These are phyloP conservation scores for Candida verbasci DNA, from an alignment of 805 yeast species.

Conservation along the genomic window DNA sequence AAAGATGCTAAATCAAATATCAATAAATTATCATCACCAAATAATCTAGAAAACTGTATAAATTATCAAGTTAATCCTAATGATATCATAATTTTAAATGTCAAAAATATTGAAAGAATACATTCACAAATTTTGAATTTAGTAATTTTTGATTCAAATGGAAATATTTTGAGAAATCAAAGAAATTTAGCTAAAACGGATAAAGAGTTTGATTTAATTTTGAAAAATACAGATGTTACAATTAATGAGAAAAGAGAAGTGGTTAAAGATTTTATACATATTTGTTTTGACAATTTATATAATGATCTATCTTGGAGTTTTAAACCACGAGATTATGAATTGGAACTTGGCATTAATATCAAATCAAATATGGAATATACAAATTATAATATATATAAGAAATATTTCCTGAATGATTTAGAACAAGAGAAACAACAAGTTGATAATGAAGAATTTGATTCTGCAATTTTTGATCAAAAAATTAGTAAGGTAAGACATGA, in stretches of 20 bases:
- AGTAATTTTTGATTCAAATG: slow-evolving; percentile 33
- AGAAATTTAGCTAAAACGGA: slow-evolving; percentile 19
- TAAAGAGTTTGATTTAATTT: slow-evolving; percentile 28
- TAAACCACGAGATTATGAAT: slow-evolving; percentile 26
- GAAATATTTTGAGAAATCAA: slow-evolving; percentile 29
- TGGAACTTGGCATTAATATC: slow-evolving; percentile 31
- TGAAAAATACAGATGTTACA: slow-evolving; percentile 25
- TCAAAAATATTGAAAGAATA: slow-evolving; percentile 26
- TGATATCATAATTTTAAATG: slow-evolving; percentile 32
- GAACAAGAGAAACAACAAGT: not conserved
- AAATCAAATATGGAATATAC: slow-evolving; percentile 29
- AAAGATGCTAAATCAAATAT: slow-evolving; percentile 24
- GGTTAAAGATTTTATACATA: slow-evolving; percentile 21
- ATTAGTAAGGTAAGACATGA: slow-evolving; percentile 25
- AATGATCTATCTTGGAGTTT: slow-evolving; percentile 41
- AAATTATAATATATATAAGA: slow-evolving; percentile 25
- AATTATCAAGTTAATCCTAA: slow-evolving; percentile 32
- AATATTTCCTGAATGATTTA: slow-evolving; percentile 22
- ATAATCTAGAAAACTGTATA: slow-evolving; percentile 31
- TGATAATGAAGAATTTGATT: slow-evolving; percentile 8
- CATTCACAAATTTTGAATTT: slow-evolving; percentile 33
- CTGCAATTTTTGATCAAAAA: slow-evolving; percentile 26
- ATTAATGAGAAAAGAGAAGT: slow-evolving; percentile 15
- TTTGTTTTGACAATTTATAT: slow-evolving; percentile 41
- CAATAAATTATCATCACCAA: slow-evolving; percentile 19